A percentile compares a stretch with the other conserved stretches of the same genome.
Evolutionary conservation across 495 filamentous ascomycete genomes (phyloP).

Genomic region (Podospora pseudoanserina): DNA sequence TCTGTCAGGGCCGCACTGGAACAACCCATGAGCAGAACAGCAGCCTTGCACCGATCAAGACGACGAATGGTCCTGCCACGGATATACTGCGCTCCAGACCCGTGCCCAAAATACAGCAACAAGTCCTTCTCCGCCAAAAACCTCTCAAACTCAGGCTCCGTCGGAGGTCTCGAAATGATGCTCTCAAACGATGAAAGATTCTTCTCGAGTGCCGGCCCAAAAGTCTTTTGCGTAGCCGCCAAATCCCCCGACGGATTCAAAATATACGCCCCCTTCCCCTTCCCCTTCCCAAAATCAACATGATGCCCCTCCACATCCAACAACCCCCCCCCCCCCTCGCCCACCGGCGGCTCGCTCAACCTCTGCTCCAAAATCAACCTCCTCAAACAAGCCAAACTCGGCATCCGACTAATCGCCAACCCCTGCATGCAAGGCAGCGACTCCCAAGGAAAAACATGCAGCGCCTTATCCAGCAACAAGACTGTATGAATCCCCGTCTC

Average conservation of each 20-base stretch:
- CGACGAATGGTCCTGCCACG: constrained; percentile 72
- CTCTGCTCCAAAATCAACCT: constrained; percentile 41
- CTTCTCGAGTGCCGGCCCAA: constrained; percentile 57
- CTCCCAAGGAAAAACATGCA: constrained; percentile 94
- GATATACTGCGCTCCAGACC: constrained; percentile 92
- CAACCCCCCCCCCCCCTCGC: too few species aligned
- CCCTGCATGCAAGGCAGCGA: constrained; percentile 80
- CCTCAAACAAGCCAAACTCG: constrained; percentile 75
- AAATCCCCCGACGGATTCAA: constrained; percentile 86
- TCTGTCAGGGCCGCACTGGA: constrained; percentile 73
- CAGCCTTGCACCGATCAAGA: constrained; percentile 62
- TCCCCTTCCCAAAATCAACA: constrained; percentile 39
- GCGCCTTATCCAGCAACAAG: constrained; percentile 83
- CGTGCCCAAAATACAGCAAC: constrained; percentile 92
- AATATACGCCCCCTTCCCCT: constrained; percentile 62
- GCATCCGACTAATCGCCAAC: constrained; percentile 77
- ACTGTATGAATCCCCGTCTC: constrained; percentile 68
- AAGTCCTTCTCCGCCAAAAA: constrained; percentile 59
- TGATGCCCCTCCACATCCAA: constrained; percentile 44
- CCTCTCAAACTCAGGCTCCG: constrained; percentile 69
- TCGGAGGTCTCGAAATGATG: constrained; percentile 63
- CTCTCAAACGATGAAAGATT: constrained; percentile 55
- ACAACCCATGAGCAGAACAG: constrained; percentile 90
- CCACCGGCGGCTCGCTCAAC: too few species aligned
- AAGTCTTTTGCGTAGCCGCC: constrained; percentile 68